Evolutionary conservation across 1,284 basidiomycete species (phyloP), one percentile per base, ranked within the genome.

Genomic region (Leccinum huronense): DNA sequence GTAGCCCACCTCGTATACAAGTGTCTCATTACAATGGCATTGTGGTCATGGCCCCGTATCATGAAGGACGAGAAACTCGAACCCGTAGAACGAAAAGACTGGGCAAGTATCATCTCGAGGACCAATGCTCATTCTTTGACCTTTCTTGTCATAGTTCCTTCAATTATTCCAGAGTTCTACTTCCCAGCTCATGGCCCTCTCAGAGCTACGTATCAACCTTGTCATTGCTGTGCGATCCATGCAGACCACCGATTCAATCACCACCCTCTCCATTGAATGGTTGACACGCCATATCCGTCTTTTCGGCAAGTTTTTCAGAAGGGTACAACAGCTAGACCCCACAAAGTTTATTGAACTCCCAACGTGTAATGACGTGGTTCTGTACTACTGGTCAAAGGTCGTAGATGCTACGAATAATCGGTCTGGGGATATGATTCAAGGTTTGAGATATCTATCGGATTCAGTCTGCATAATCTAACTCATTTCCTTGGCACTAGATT

Each of bases 381-480:
- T 90, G 45, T 93, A 86, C 69, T 92, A 91, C 69, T 93, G 91
- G 91, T 82, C 81, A 55, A 86, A 90, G 71, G 86, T 93, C 31
- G 85, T 87, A 7, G 82, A 87, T 66, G 89, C 91, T 34, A 84
- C 86, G 5, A 77, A 80, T 65, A 60, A 69, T 48, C 80, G 80
- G 51, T 77, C 85, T 11, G 70, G 81, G 19, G 81, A 83, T 33
- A 72, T 81, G 42, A 84, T 90, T 53, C 78, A 81, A 71, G 90
- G 91, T 89, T 71, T 67, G 48, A 54, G 36, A 54, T 63, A 34
- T 27, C 31, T 51, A 13, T 60, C 4, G 7, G 31, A 34, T 19
- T 23, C 27, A 19, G 2, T 45, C 23, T 16, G 57, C 53, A 13
- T 45, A 27, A 34, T 54, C 16, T 14, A 59, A 48, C 57, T 31